A percentile compares a stretch with the other conserved stretches of the same genome.
Conservation (phyloP, 2,329 filamentous ascomycete species). For the Nothopassalora personata region DNA sequence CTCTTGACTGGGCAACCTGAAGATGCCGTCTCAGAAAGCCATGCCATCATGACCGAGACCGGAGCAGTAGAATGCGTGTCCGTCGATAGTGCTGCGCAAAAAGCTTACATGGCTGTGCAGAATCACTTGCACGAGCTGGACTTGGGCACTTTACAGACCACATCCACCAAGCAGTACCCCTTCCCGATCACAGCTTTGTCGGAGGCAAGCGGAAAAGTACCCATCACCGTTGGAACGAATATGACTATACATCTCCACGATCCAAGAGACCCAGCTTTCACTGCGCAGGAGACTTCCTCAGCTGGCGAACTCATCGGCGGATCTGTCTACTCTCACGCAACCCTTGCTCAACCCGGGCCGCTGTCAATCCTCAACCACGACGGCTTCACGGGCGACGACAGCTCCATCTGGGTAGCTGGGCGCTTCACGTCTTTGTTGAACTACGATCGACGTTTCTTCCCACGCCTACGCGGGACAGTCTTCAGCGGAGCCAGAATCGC, state of each 20-base stretch:
- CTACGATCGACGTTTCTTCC: constrained; percentile 84
- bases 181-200: constrained; percentile 82
- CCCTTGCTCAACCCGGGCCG: constrained; percentile 73
- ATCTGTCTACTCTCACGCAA: constrained; percentile 53
- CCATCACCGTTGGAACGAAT: constrained; percentile 79
- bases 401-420: constrained; percentile 82
- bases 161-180: constrained; percentile 67
- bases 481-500: constrained; percentile 79
- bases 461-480: constrained; percentile 68
- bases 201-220: constrained; percentile 57
- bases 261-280: constrained; percentile 47
- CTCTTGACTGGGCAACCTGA: constrained; percentile 58
- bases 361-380: constrained; percentile 77
- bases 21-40: constrained; percentile 41
- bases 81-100: constrained; percentile 61
- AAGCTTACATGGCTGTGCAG: constrained; percentile 75
- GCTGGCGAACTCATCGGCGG: constrained; percentile 30
- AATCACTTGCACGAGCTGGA: constrained; percentile 77
- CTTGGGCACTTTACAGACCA: constrained; percentile 63
- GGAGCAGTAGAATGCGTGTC: constrained; percentile 75
- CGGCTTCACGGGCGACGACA: constrained; percentile 48
- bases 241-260: constrained; percentile 79
- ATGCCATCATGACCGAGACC: constrained; percentile 62
- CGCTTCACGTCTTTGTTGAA: constrained; percentile 83
- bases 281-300: constrained; percentile 7